These are phyloP conservation scores for Leccinum solheimii DNA, from an alignment of 1,284 basidiomycete species.

Conservation along the genomic window DNA sequence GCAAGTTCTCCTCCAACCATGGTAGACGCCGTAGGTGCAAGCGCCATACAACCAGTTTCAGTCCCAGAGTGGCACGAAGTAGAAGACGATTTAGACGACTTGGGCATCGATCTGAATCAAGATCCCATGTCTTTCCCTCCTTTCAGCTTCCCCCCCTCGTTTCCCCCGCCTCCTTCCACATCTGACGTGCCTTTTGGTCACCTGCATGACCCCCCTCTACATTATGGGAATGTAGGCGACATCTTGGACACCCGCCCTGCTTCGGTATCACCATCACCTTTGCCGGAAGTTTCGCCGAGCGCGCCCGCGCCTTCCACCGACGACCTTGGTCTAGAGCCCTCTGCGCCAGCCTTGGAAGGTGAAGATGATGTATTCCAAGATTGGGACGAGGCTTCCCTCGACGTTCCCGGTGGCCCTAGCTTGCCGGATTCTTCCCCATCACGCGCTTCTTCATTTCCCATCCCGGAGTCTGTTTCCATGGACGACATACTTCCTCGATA, in stretches of 20 bases:
- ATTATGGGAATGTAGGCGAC: slow-evolving; percentile 41
- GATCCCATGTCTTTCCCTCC: slow-evolving; percentile 5
- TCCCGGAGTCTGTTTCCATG: slow-evolving; percentile 5
- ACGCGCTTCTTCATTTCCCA: slow-evolving; percentile 1
- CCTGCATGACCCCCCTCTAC: slow-evolving; percentile 44
- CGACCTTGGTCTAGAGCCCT: slow-evolving; percentile 29
- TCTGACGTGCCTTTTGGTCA: slow-evolving; percentile 39
- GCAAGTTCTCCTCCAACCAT: slow-evolving; percentile 47
- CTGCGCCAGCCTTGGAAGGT: slow-evolving; percentile 40
- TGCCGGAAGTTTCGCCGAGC: slow-evolving; percentile 40
- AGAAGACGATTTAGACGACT: slow-evolving; percentile 21
- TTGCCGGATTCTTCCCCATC: slow-evolving; percentile 7
- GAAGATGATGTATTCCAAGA: slow-evolving; percentile 27
- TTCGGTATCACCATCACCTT: slow-evolving; percentile 44
- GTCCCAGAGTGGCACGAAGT: slow-evolving; percentile 34
- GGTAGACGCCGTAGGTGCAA: not conserved
- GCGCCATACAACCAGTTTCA: slow-evolving; percentile 14
- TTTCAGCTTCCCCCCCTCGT: slow-evolving; percentile 22
- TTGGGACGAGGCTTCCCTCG: slow-evolving; percentile 21
- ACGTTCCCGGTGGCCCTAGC: not conserved
- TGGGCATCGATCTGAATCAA: slow-evolving; percentile 9
- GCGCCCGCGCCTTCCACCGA: slow-evolving; percentile 36
- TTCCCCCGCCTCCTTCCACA: slow-evolving; percentile 43
- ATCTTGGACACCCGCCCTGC: slow-evolving; percentile 28
- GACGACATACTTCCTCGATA: slow-evolving; percentile 31